Evolutionary conservation across 345 rosid species (phyloP).

Genomic region (Pistacia vera): DNA sequence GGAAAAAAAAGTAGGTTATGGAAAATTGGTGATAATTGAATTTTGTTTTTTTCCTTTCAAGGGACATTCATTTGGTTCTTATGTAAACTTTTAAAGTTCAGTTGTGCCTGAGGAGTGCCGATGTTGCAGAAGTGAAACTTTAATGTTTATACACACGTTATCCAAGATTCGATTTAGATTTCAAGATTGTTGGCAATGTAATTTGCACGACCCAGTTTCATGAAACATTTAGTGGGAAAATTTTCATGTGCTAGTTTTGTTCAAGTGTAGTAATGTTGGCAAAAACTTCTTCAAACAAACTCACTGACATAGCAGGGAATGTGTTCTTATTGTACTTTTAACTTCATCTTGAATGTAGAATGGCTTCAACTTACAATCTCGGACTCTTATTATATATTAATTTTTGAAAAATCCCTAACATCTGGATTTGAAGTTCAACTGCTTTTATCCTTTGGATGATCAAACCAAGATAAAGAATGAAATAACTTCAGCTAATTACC

Average conservation of each 20-base stretch:
- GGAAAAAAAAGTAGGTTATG: slow-evolving; percentile 21
- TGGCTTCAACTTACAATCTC: neutral
- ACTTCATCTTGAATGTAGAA: neutral
- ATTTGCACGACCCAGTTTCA: slow-evolving; percentile 13
- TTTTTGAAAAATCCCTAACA: too few relatives aligned
- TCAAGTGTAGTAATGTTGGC: neutral
- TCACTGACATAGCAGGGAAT: neutral
- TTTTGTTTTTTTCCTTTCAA: slow-evolving; percentile 15
- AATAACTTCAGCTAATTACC: too few relatives aligned
- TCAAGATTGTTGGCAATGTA: slow-evolving; percentile 24
- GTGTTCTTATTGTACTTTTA: neutral
- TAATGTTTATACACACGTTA: slow-evolving; percentile 28
- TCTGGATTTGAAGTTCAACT: too few relatives aligned
- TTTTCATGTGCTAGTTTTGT: neutral
- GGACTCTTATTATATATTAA: too few relatives aligned
- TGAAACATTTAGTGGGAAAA: neutral
- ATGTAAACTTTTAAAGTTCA: slow-evolving; percentile 27
- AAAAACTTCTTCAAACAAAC: neutral
- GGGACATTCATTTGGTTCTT: slow-evolving; percentile 26
- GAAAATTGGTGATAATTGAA: slow-evolving; percentile 33
- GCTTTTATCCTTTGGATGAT: too few relatives aligned
- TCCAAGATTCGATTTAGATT: slow-evolving; percentile 28
- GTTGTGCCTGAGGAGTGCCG: slow-evolving; percentile 24
- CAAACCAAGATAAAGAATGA: too few relatives aligned
- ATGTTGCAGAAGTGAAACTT: slow-evolving; percentile 26